Percentiles rank a stretch among this genome's conserved stretches.
These are phyloP conservation scores for Filobasidium floriforme DNA, from an alignment of 768 basidiomycete species.

Conservation along the genomic window DNA sequence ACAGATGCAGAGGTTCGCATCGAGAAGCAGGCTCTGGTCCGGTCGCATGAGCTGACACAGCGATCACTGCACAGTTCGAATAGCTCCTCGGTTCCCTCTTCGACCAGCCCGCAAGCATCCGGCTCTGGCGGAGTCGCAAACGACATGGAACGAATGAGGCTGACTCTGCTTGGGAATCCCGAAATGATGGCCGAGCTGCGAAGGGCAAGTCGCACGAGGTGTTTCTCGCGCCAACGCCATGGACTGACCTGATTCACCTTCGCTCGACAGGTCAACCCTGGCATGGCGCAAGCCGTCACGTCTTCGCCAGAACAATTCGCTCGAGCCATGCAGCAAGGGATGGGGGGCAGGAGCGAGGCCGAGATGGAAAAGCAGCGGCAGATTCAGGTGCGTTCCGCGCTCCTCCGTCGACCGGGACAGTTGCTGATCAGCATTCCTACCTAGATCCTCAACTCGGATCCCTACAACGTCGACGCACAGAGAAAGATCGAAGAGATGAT, in stretches of 20 bases:
- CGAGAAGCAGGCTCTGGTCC: neutral
- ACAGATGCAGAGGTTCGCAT: constrained; percentile 34
- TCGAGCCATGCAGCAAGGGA: constrained; percentile 49
- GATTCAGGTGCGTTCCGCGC: constrained; percentile 31
- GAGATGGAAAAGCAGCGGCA: constrained; percentile 55
- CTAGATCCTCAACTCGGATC: constrained; percentile 69
- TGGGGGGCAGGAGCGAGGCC: constrained; percentile 13
- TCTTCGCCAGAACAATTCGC: constrained; percentile 67
- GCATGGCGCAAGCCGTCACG: constrained; percentile 65
- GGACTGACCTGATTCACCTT: constrained; percentile 6
- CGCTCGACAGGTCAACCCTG: constrained; percentile 54
- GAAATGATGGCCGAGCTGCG: constrained; percentile 65
- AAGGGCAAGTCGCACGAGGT: constrained; percentile 50
- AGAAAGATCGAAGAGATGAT: constrained; percentile 88
- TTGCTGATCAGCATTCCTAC: constrained; percentile 45
- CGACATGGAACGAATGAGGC: constrained; percentile 82
- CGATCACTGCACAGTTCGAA: neutral
- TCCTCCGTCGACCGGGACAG: neutral
- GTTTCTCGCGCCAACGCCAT: neutral
- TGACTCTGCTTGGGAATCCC: constrained; percentile 80
- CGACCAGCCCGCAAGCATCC: neutral
- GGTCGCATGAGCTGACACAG: neutral
- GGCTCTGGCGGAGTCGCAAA: constrained; percentile 51
- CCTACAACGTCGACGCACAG: constrained; percentile 87
- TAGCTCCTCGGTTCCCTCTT: constrained; percentile 3